A percentile compares a stretch with the other conserved stretches of the same genome.
Evolutionary conservation across 495 filamentous ascomycete genomes (phyloP).

Genomic region (Choiromyces venosus): DNA sequence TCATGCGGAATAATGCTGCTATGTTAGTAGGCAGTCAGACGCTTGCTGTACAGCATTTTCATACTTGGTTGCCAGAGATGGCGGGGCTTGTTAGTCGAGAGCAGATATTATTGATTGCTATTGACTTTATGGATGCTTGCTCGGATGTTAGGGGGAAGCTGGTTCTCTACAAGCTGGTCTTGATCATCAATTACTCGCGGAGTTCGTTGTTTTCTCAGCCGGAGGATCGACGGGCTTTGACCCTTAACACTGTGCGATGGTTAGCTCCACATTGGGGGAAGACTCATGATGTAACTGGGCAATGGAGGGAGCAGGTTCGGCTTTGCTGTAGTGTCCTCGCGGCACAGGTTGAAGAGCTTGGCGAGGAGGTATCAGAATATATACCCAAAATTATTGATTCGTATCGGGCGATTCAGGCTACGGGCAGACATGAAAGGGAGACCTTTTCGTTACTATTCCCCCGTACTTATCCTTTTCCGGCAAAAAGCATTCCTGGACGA

Average conservation of each 20-base stretch:
- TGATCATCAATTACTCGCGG: slow-evolving; percentile 83
- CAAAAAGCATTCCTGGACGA: slow-evolving; percentile 57
- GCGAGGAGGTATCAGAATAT: slow-evolving; percentile 76
- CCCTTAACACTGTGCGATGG: slow-evolving; percentile 81
- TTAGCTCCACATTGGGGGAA: slow-evolving; percentile 91
- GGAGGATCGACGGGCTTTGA: slow-evolving; percentile 65
- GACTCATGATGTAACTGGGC: slow-evolving; percentile 63
- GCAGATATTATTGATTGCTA: slow-evolving; percentile 85
- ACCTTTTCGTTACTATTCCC: slow-evolving; percentile 83
- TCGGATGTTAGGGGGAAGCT: slow-evolving; percentile 82
- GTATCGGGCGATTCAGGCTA: slow-evolving; percentile 67
- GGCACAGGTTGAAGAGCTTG: slow-evolving; percentile 68
- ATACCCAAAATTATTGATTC: slow-evolving; percentile 88
- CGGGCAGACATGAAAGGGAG: slow-evolving; percentile 58
- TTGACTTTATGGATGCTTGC: slow-evolving; percentile 91
- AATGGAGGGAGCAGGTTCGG: slow-evolving; percentile 89
- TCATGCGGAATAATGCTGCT: slow-evolving; percentile 83
- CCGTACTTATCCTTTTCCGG: slow-evolving; percentile 81
- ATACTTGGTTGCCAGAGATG: slow-evolving; percentile 90
- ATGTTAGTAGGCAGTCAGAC: slow-evolving; percentile 90
- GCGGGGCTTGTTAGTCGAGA: slow-evolving; percentile 66
- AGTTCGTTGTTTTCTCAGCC: slow-evolving; percentile 71
- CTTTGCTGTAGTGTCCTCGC: slow-evolving; percentile 87
- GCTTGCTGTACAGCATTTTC: slow-evolving; percentile 91
- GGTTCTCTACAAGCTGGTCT: slow-evolving; percentile 84